These are phyloP conservation scores for Cinnamomum micranthum DNA, from an alignment of 164 flowering plant genomes.

Conservation along the genomic window DNA sequence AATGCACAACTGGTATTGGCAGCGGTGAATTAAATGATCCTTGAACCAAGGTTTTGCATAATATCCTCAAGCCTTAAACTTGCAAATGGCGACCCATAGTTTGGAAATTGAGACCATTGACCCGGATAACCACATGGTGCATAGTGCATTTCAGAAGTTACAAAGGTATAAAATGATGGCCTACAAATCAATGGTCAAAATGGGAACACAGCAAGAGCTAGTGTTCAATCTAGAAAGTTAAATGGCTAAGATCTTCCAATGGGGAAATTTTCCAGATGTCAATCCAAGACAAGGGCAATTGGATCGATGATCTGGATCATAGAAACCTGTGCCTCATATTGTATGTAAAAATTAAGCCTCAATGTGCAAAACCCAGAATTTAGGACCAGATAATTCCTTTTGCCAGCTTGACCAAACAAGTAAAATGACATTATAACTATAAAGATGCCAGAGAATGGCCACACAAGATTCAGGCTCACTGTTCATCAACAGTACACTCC, in stretches of 20 bases:
- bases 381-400: not conserved
- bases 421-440: no score
- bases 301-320: not conserved
- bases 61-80: not conserved
- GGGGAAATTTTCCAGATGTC: not conserved
- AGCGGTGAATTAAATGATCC: no score
- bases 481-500: no score
- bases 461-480: no score
- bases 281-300: not conserved
- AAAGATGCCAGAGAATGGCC: no score
- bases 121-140: not conserved
- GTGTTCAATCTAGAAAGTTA: not conserved
- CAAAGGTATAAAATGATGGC: not conserved
- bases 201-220: not conserved
- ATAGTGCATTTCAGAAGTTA: not conserved
- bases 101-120: not conserved
- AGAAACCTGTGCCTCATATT: not conserved
- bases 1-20: no score
- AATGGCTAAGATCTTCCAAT: not conserved
- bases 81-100: not conserved
- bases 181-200: not conserved
- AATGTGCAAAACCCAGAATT: not conserved
- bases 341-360: not conserved
- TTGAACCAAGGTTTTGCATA: no score
- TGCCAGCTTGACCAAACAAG: not conserved